phyloP scores from a whole-genome alignment of 331 rosid genomes.

The Stylosanthes scabra region DNA sequence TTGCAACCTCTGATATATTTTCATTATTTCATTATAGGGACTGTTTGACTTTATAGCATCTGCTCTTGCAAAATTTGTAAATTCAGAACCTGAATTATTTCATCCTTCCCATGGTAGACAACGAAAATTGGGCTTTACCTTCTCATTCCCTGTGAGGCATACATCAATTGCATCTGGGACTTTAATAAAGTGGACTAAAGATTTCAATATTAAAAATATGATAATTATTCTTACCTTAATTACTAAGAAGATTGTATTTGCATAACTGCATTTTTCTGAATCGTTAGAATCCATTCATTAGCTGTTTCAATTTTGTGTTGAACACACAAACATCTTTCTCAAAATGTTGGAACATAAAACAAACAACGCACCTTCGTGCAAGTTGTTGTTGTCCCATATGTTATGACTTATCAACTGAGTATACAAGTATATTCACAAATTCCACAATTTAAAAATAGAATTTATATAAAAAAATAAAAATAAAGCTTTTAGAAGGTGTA shows the following conservation, averaged over 20 bases:
- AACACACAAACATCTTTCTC: too few species aligned
- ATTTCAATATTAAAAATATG: constrained; percentile 76
- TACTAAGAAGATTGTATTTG: neutral
- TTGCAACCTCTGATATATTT: constrained; percentile 36
- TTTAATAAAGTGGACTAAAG: constrained; percentile 90
- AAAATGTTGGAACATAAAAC: too few species aligned
- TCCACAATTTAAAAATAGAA: too few species aligned
- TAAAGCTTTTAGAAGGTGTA: too few species aligned
- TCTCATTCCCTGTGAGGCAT: constrained; percentile 92
- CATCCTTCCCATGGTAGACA: constrained; percentile 61
- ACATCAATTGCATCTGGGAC: constrained; percentile 82
- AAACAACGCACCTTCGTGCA: too few species aligned
- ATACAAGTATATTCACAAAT: too few species aligned
- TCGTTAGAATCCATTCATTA: too few species aligned
- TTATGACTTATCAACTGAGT: too few species aligned
- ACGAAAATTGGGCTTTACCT: constrained; percentile 89
- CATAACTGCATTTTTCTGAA: too few species aligned
- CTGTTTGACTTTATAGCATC: constrained; percentile 85
- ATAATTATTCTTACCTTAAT: constrained; percentile 55
- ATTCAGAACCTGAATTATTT: constrained; percentile 66
- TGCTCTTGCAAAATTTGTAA: constrained; percentile 74
- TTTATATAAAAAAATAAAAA: too few species aligned
- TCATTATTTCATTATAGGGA: constrained; percentile 53
- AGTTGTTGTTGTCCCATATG: too few species aligned
- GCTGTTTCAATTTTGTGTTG: too few species aligned